A percentile compares a stretch with the other conserved stretches of the same genome.
These are phyloP conservation scores for Volutella citrinella DNA, from an alignment of 2,329 filamentous ascomycete genomes.

Conservation along the genomic window DNA sequence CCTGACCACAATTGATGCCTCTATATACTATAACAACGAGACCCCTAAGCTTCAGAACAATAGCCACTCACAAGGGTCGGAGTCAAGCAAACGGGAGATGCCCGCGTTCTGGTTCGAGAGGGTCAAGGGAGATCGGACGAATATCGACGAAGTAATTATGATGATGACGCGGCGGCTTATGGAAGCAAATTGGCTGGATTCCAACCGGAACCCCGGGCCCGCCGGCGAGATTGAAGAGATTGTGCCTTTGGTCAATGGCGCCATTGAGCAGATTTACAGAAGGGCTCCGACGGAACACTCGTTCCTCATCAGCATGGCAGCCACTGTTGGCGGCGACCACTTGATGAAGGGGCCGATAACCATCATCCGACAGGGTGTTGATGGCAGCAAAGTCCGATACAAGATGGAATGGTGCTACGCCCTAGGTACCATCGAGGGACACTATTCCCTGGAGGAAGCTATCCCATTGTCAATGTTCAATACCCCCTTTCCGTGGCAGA, in stretches of 20 bases:
- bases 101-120: slow-evolving; percentile 32
- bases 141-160: slow-evolving; percentile 55
- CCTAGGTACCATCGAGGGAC: no score
- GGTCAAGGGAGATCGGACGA: slow-evolving; percentile 47
- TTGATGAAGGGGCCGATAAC: slow-evolving; percentile 43
- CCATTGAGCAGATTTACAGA: slow-evolving; percentile 51
- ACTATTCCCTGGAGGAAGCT: no score
- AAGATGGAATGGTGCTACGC: no score
- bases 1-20: no score
- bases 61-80: no score
- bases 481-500: no score
- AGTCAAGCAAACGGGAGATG: slow-evolving; percentile 7
- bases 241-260: slow-evolving; percentile 48
- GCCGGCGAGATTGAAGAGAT: slow-evolving; percentile 51
- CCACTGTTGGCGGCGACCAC: slow-evolving; percentile 51
- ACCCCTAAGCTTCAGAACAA: no score
- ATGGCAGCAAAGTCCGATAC: slow-evolving; percentile 44
- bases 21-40: no score
- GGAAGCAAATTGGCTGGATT: slow-evolving; percentile 50
- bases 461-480: no score
- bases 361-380: slow-evolving; percentile 42
- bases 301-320: slow-evolving; percentile 58
- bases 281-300: slow-evolving; percentile 50
- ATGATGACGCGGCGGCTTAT: slow-evolving; percentile 51
- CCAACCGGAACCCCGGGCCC: slow-evolving; percentile 39